phyloP scores from a whole-genome alignment of 805 yeast genomes.

The Pachysolen tannophilus region DNA sequence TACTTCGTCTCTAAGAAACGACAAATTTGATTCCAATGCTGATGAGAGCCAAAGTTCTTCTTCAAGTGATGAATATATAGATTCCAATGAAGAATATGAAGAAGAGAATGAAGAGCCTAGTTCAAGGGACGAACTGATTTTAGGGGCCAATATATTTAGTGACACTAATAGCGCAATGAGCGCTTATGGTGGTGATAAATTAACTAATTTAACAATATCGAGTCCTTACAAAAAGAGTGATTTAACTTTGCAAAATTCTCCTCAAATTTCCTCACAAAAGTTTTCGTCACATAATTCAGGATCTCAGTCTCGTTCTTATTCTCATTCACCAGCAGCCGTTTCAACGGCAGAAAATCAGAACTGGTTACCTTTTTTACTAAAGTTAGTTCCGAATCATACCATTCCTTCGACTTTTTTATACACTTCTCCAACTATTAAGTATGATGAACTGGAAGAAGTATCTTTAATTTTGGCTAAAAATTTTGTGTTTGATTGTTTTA shows the following conservation, averaged over 20 bases:
- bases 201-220: slow-evolving; percentile 11
- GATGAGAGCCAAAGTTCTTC: slow-evolving; percentile 7
- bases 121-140: slow-evolving; percentile 10
- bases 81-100: slow-evolving; percentile 19
- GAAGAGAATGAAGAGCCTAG: slow-evolving; percentile 17
- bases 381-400: slow-evolving; percentile 55
- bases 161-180: too few relatives aligned
- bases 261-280: slow-evolving; percentile 24
- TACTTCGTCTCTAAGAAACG: slow-evolving; percentile 7
- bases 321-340: slow-evolving; percentile 33
- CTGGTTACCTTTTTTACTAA: slow-evolving; percentile 58
- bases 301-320: slow-evolving; percentile 27
- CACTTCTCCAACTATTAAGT: slow-evolving; percentile 24
- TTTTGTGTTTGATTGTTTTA: slow-evolving; percentile 18
- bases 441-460: slow-evolving; percentile 12
- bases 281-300: too few relatives aligned
- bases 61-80: slow-evolving; percentile 5
- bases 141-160: not conserved
- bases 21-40: slow-evolving; percentile 1
- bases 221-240: slow-evolving; percentile 11
- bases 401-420: slow-evolving; percentile 47
- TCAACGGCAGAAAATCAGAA: slow-evolving; percentile 38
- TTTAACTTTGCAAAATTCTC: slow-evolving; percentile 25
- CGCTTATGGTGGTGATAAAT: slow-evolving; percentile 6
- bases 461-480: slow-evolving; percentile 25